phyloP scores from a whole-genome alignment of 2,329 filamentous ascomycete species.

The Neopestalotiopsis rosae region DNA sequence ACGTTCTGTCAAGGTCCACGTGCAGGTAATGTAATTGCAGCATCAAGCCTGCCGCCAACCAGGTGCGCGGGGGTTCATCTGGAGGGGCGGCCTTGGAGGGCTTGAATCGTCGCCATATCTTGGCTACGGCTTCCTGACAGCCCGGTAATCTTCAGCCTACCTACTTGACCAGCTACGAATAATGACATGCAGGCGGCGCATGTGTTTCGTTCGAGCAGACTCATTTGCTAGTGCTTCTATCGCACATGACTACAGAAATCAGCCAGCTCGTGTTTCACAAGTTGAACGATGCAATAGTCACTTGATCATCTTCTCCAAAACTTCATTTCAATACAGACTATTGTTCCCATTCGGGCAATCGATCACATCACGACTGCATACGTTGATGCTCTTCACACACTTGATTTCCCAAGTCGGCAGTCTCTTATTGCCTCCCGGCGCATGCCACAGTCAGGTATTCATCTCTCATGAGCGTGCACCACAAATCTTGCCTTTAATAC shows the following conservation, averaged over 20 bases:
- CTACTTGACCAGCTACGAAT: background rate
- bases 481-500: too few species aligned
- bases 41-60: background rate
- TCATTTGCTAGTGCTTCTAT: background rate
- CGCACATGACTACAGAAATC: constrained; percentile 1
- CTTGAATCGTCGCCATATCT: background rate
- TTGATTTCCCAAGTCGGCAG: too few species aligned
- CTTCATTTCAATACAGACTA: background rate
- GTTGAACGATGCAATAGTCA: background rate
- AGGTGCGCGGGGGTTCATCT: background rate
- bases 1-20: too few species aligned
- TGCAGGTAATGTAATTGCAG: too few species aligned
- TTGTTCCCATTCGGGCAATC: too few species aligned
- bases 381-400: too few species aligned
- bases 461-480: too few species aligned
- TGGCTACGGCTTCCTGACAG: background rate
- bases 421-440: too few species aligned
- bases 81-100: background rate
- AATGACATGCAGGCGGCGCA: background rate
- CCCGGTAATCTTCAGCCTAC: background rate
- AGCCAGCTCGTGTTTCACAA: background rate
- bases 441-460: too few species aligned
- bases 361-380: too few species aligned
- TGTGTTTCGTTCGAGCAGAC: background rate
- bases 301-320: background rate